Conservation (phyloP, 805 yeast species). For the Cyberlindnera euphorbiiphila region DNA sequence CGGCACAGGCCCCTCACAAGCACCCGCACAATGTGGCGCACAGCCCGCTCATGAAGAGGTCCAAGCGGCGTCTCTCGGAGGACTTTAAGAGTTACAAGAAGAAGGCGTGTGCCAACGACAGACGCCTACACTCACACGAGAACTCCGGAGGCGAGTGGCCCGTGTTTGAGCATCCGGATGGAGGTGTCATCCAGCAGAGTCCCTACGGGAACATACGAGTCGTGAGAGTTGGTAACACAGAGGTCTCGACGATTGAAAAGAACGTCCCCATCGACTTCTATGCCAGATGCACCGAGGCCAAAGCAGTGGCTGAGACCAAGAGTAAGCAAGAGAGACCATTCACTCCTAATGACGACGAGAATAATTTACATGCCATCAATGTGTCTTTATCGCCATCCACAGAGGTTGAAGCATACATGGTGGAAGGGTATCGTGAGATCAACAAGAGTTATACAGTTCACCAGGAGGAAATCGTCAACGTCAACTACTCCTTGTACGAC, state of each 20-base stretch:
- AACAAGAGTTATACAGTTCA: slow-evolving; percentile 24
- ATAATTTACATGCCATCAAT: not conserved
- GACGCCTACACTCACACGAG: not conserved
- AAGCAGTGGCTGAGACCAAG: too few species aligned
- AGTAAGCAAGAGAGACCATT: not conserved
- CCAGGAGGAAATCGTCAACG: slow-evolving; percentile 24
- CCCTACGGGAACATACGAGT: slow-evolving; percentile 26
- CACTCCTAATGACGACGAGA: not conserved
- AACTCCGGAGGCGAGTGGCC: slow-evolving; percentile 19
- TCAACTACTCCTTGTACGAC: slow-evolving; percentile 27
- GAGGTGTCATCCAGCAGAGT: slow-evolving; percentile 24
- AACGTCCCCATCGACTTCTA: slow-evolving; percentile 14
- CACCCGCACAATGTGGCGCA: slow-evolving; percentile 4
- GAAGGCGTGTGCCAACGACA: slow-evolving; percentile 16
- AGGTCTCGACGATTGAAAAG: slow-evolving; percentile 22
- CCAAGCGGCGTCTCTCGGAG: slow-evolving; percentile 37
- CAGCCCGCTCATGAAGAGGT: slow-evolving; percentile 12
- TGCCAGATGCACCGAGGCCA: not conserved
- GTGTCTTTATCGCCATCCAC: slow-evolving; percentile 21
- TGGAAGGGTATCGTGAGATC: slow-evolving; percentile 25
- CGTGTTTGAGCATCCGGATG: slow-evolving; percentile 23
- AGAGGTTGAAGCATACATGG: slow-evolving; percentile 27
- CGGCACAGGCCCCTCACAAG: slow-evolving; percentile 9
- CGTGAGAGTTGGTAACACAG: slow-evolving; percentile 18
- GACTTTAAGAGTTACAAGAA: slow-evolving; percentile 31